Evolutionary conservation across 441 rosid species (phyloP).

Genomic region (Biscutella laevigata): DNA sequence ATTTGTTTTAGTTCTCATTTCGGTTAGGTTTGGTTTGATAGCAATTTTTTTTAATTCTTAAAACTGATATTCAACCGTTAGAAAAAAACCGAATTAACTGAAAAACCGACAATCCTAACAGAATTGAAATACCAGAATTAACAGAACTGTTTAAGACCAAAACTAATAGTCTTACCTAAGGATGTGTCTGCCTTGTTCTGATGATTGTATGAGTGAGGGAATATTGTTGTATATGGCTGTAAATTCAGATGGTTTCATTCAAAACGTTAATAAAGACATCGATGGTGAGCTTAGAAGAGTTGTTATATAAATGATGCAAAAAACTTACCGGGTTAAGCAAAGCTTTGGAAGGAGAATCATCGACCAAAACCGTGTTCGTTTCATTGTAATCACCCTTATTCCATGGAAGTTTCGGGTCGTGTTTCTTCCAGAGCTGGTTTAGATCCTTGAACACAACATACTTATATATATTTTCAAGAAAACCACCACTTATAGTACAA

Average conservation of each 20-base stretch:
- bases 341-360: constrained; percentile 89
- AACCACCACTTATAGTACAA: constrained; percentile 28
- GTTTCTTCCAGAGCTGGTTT: constrained; percentile 61
- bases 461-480: constrained; percentile 64
- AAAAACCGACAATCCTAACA: too few species aligned
- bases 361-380: constrained; percentile 68
- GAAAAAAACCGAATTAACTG: too few species aligned
- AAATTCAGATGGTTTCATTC: constrained; percentile 6
- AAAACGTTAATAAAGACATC: background rate
- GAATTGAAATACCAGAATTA: too few species aligned
- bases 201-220: constrained; percentile 60
- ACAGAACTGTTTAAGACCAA: too few species aligned
- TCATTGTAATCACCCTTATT: constrained; percentile 49
- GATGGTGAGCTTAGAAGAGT: background rate
- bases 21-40: too few species aligned
- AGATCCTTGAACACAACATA: constrained; percentile 65
- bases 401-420: constrained; percentile 60
- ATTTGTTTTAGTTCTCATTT: too few species aligned
- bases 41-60: too few species aligned
- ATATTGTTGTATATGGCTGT: constrained; percentile 65
- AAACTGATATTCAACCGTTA: too few species aligned
- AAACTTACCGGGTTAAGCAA: constrained; percentile 83
- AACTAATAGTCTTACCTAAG: too few species aligned
- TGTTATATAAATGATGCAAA: background rate
- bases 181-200: constrained; percentile 24